Percentiles rank a stretch among this genome's conserved stretches.
Evolutionary conservation across 352 stramenopile species (phyloP).

Genomic region (Globisporangium mamillatum): DNA sequence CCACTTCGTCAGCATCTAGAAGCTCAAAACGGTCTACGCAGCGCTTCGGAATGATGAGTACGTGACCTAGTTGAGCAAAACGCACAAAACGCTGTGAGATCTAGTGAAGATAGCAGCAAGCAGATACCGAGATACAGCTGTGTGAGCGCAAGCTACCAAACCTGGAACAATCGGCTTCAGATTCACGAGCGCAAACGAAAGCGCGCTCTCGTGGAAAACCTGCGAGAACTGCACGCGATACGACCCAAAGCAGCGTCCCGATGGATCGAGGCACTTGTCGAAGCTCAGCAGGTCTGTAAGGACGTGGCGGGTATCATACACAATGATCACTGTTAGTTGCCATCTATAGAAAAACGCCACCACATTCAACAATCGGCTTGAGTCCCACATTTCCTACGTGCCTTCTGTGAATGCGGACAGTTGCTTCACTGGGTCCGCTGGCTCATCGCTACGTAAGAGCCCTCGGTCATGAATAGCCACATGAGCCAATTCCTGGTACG

Average conservation of each 20-base stretch:
- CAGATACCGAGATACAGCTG: neutral
- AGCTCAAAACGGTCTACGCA: conserved; percentile 68
- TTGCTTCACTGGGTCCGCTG: neutral
- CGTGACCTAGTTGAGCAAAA: conserved; percentile 58
- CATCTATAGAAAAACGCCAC: neutral
- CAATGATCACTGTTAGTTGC: neutral
- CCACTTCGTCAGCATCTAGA: conserved; percentile 81
- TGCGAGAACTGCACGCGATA: conserved; percentile 42
- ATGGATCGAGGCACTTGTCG: conserved; percentile 31
- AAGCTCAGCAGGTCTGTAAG: conserved; percentile 37
- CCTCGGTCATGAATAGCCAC: neutral
- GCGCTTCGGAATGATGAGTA: conserved; percentile 86
- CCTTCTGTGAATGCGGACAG: conserved; percentile 4
- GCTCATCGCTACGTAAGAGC: neutral
- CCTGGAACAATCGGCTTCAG: conserved; percentile 92
- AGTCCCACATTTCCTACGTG: neutral
- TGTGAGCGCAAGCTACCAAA: conserved; percentile 11
- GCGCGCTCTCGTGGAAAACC: conserved; percentile 55
- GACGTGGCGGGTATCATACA: neutral
- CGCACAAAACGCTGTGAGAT: neutral
- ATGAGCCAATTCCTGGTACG: neutral
- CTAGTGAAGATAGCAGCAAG: neutral
- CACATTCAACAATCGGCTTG: neutral
- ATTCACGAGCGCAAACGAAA: conserved; percentile 89
- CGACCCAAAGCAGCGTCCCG: conserved; percentile 40